Base-by-base conservation (phyloP, 1,139 yeast genomes). In the Spencermartinsiella ligniputridi region DNA sequence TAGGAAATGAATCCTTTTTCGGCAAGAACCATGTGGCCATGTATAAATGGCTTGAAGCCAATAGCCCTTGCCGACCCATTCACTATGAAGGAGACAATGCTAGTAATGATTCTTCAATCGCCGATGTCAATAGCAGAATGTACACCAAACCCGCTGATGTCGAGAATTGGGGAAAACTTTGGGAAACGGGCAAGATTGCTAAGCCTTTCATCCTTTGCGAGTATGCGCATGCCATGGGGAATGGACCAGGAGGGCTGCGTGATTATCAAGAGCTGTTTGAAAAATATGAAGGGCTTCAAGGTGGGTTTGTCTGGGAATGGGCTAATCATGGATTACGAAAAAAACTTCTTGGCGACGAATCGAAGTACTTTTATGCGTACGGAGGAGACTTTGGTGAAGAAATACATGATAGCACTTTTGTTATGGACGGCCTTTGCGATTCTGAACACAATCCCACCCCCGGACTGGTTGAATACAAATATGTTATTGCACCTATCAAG, bases 221-320 rank as follows among this genome's bases (percentile, higher is more conserved):
- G 50, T 66, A 62, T 48, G 67, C 54, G 9, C 70, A 66, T 45
- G 67, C 69, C 3, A 66, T 66, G 70, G 70, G 70, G 8, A 66
- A 66, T 46, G 68, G 69, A 1, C 69, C 70, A 2, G 70, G 70
- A 2, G 55, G 57, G 3, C 35, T 65, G 36, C 52, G 56, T 24
- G 68, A 66, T 42, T 66, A 66, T 40, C 58, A 57, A 42, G 66
- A 63, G 6, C 45, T 62, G 16, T 64, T 66, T 48, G 56, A 62
- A 39, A 53, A 61, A 42, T 48, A 61, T 38, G 52, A 50, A 2
- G 49, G 60, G 9, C 47, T 62, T 16, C 70, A 64, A 44, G 70
- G 70, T 15, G 70, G 70, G 3, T 65, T 62, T 44, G 52, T 66
- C 33, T 66, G 70, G 70, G 70, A 66, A 46, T 66, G 70, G 70